phyloP scores from a whole-genome alignment of 345 rosid genomes.

The Eucalyptus curtisii region DNA sequence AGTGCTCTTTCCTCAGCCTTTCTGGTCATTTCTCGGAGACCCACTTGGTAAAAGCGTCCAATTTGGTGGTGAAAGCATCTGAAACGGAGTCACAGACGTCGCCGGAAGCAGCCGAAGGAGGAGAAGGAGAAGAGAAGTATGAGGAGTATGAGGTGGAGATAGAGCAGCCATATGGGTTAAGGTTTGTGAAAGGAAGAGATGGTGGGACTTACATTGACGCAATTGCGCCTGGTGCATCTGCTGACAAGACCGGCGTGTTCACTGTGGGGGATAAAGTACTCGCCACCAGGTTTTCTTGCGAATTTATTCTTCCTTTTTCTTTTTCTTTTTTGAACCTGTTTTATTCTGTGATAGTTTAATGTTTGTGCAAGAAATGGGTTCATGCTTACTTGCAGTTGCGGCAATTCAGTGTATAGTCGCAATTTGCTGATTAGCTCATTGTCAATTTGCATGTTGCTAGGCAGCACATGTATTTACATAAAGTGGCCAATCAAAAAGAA shows the following conservation, averaged over 20 bases:
- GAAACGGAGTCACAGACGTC: conserved; percentile 42
- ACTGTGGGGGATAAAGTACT: conserved; percentile 79
- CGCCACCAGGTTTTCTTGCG: conserved; percentile 71
- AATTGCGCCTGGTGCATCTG: conserved; percentile 68
- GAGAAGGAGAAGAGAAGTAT: conserved; percentile 29
- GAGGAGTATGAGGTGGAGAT: conserved; percentile 86
- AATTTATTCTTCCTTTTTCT: not conserved
- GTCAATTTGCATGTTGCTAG: not conserved
- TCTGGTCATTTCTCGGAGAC: conserved; percentile 13
- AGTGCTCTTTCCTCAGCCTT: conserved; percentile 2
- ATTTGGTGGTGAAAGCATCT: conserved; percentile 39
- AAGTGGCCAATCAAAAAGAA: not conserved
- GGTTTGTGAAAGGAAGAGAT: conserved; percentile 80
- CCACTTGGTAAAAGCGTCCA: conserved; percentile 24
- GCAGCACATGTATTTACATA: not conserved
- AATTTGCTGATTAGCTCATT: not conserved
- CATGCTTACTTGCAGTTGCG: not conserved
- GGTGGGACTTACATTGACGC: conserved; percentile 92
- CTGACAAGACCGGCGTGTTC: conserved; percentile 72
- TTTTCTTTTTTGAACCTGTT: not conserved
- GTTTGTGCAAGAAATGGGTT: not conserved
- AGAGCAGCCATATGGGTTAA: conserved; percentile 74
- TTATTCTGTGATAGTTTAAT: not conserved
- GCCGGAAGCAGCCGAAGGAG: conserved; percentile 18
- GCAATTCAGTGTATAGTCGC: not conserved